Evolutionary conservation across 768 basidiomycete genomes (phyloP), one percentile per base, ranked within the genome.

Genomic region (Termitomyces sp.): DNA sequence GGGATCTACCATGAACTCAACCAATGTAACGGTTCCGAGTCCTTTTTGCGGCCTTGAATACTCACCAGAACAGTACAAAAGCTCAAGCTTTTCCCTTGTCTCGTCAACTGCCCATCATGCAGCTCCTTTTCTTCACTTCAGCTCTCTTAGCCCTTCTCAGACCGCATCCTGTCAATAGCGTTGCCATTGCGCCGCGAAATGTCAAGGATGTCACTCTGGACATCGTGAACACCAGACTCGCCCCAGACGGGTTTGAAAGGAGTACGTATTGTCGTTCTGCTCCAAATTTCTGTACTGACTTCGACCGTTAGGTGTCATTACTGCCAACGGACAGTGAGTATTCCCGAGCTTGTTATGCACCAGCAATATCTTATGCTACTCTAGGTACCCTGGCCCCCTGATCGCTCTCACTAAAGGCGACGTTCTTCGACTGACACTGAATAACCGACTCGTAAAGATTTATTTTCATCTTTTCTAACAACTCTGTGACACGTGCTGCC

Each of bases 241-340:
- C 67, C 14, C 68, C 68, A 14, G 68, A 69, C 52, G 68, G 68
- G 10, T 69, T 68, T 52, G 44, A 55, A 13, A 57, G 66, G 44
- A 65, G 68, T 66, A 35, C 13, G 66, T 63, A 23, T 48, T 40
- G 35, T 50, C 20, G 16, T 18, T 43, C 36, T 47, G 4, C 28
- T n/a, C 23, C 5, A 1, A 36, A 13, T 20, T 0, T 20, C 23
- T 18, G 8, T 7, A 16, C 38, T 43, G 16, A 57, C 16, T 4
- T 18, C 3, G 2, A n/a, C 5, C 8, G 0, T 13, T 43, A 62
- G 61, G 50, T n/a, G 46, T 52, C 8, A n/a, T 62, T 38, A 54
- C 53, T 40, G 61, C 61, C 26, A 56, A 62, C 26, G 61, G 61
- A 59, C 57, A 59, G 61, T 62, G 23, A 58, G 36, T 56, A 56